These are phyloP conservation scores for Brassica balearica DNA, from an alignment of 441 rosid species.

Conservation along the genomic window DNA sequence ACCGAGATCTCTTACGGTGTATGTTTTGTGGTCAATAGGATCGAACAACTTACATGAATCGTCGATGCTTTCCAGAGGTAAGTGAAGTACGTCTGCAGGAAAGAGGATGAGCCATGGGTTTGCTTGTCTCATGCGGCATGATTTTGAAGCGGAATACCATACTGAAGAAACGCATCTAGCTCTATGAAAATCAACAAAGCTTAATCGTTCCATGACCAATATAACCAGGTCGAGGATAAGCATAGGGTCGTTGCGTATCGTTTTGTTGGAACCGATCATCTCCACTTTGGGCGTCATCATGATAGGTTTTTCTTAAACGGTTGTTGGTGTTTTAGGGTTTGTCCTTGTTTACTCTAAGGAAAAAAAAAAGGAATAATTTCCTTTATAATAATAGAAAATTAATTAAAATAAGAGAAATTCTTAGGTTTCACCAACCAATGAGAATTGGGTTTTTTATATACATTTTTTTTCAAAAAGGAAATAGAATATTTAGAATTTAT, in stretches of 20 bases:
- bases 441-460: too few species aligned
- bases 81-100: conserved; percentile 1
- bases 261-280: neutral
- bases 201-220: conserved; percentile 18
- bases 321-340: too few species aligned
- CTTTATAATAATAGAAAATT: too few species aligned
- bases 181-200: conserved; percentile 13
- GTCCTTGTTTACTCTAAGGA: too few species aligned
- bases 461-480: too few species aligned
- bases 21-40: neutral
- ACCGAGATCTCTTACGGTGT: conserved; percentile 5
- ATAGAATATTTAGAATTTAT: too few species aligned
- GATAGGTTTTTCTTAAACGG: neutral
- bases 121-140: neutral
- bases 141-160: conserved; percentile 12
- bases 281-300: neutral
- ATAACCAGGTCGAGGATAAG: conserved; percentile 5
- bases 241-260: neutral
- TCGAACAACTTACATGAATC: conserved; percentile 9
- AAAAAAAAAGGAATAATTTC: too few species aligned
- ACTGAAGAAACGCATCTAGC: conserved; percentile 18
- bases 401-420: too few species aligned
- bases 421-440: too few species aligned
- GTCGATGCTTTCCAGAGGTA: neutral
- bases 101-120: conserved; percentile 16